Evolutionary conservation across 2,329 filamentous ascomycete species (phyloP).

Genomic region (Fusarium pseudoanthophilum): DNA sequence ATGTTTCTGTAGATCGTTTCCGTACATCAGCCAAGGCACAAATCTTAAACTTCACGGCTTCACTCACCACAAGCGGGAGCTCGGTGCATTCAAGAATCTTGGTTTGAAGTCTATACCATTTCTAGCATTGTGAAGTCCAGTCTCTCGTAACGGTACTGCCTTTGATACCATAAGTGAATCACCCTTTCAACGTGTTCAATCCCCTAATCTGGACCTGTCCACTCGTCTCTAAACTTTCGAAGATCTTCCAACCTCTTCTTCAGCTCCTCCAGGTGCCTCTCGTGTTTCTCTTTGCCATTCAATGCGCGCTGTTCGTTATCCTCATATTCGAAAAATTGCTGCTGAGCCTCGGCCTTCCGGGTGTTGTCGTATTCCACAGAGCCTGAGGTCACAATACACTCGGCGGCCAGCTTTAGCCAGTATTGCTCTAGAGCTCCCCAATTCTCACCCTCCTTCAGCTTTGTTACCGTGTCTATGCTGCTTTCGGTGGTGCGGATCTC

Average conservation of each 20-base stretch:
- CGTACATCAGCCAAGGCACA: accelerated
- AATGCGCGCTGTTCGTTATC: no score
- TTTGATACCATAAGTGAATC: neutral
- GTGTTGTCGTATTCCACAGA: no score
- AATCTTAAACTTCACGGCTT: accelerated
- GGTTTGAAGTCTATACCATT: accelerated
- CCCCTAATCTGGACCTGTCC: neutral
- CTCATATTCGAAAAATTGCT: neutral
- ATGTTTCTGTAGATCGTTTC: accelerated
- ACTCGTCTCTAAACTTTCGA: no score
- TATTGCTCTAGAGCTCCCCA: neutral
- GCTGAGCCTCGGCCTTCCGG: neutral
- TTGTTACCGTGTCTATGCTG: neutral
- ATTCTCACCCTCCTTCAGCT: no score
- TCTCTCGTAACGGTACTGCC: accelerated
- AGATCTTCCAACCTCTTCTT: neutral
- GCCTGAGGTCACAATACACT: neutral
- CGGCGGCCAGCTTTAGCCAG: neutral
- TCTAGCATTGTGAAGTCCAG: accelerated
- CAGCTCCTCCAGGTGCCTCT: neutral
- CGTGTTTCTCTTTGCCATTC: neutral
- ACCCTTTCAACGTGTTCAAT: no score
- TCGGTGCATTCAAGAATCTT: accelerated
- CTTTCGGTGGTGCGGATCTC: neutral
- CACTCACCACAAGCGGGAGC: accelerated